phyloP scores from a whole-genome alignment of 176 grass and related monocot species.

The Oryza nivara region DNA sequence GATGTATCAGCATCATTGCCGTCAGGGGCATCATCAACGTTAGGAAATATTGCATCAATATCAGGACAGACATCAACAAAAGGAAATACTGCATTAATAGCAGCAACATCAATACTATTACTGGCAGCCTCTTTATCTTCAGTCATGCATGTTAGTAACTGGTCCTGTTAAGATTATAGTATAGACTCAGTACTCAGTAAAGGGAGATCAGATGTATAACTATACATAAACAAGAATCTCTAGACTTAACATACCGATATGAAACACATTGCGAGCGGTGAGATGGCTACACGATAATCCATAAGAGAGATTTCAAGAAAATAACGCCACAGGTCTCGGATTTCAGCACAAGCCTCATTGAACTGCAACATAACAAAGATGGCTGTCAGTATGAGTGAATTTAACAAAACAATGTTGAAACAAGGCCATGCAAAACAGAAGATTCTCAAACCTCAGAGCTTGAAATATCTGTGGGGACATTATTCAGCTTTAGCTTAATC shows the following conservation, averaged over 20 bases:
- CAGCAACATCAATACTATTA: constrained; percentile 6
- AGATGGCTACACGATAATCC: not conserved
- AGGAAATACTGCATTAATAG: constrained; percentile 8
- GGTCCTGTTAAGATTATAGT: constrained; percentile 4
- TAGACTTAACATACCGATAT: not conserved
- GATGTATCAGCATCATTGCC: not conserved
- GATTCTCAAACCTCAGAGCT: not conserved
- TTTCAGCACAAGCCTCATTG: not conserved
- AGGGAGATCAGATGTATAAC: not conserved
- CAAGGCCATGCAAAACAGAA: not conserved
- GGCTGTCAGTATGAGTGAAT: not conserved
- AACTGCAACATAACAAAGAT: not conserved
- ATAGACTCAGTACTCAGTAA: not conserved
- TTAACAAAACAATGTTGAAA: not conserved
- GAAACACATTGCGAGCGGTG: not conserved
- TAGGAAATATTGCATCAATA: constrained; percentile 11
- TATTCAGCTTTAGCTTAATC: not conserved
- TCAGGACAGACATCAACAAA: not conserved
- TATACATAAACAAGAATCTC: not conserved
- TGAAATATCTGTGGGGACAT: not conserved
- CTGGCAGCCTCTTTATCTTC: not conserved
- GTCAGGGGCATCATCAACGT: not conserved
- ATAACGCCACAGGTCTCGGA: not conserved
- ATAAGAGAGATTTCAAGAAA: not conserved
- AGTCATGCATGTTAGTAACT: not conserved